phyloP scores from a whole-genome alignment of 352 stramenopile genomes.

The Saprolegnia diclina region DNA sequence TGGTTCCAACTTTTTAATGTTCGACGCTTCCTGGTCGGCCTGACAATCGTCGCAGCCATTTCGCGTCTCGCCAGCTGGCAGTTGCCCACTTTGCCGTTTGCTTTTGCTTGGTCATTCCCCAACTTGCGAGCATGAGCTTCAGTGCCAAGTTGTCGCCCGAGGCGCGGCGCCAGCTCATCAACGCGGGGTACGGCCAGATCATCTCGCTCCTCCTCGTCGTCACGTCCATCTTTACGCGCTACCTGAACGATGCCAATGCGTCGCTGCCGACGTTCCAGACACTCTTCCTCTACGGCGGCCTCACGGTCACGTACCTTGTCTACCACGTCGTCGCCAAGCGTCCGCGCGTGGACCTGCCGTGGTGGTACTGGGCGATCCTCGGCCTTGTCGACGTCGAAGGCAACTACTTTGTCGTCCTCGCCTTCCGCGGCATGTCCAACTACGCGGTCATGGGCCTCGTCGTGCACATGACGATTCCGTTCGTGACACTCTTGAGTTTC shows the following conservation, averaged over 20 bases:
- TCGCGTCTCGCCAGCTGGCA: no score
- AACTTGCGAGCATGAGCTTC: no score
- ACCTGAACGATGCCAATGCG: constrained; percentile 47
- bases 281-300: constrained; percentile 51
- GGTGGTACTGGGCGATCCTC: constrained; percentile 61
- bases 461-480: constrained; percentile 64
- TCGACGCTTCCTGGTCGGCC: no score
- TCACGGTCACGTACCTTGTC: constrained; percentile 44
- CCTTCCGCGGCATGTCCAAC: constrained; percentile 62
- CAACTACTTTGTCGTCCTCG: constrained; percentile 71
- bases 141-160: neutral
- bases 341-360: constrained; percentile 34
- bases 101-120: no score
- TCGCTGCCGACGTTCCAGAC: constrained; percentile 58
- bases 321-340: constrained; percentile 39
- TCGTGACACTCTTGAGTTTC: constrained; percentile 61
- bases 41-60: no score
- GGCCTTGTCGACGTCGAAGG: constrained; percentile 57
- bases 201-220: constrained; percentile 67
- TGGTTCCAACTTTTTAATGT: no score
- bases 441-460: constrained; percentile 60
- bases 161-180: constrained; percentile 15
- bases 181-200: constrained; percentile 38
- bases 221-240: constrained; percentile 55
- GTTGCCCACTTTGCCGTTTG: no score